These are phyloP conservation scores for Sanghuangporus weigelae DNA, from an alignment of 1,284 basidiomycete species.

Conservation along the genomic window DNA sequence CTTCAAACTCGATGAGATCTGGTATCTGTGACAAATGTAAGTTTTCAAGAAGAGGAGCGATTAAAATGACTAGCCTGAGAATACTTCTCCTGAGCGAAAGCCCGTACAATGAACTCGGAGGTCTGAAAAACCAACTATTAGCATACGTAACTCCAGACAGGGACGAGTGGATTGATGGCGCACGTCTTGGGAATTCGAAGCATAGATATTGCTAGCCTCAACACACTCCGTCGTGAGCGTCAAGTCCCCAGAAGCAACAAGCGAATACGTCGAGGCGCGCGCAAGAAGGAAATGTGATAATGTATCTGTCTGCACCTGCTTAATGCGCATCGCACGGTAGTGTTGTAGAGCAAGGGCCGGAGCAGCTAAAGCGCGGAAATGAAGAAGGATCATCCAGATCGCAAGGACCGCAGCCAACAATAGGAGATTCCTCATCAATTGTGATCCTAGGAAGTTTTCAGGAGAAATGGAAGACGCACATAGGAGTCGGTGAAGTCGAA, in stretches of 20 bases:
- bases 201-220: constrained; percentile 73
- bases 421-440: neutral
- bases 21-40: constrained; percentile 49
- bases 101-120: constrained; percentile 70
- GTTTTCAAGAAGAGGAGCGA: neutral
- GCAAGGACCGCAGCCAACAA: neutral
- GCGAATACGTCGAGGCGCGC: constrained; percentile 73
- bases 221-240: constrained; percentile 67
- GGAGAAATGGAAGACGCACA: constrained; percentile 40
- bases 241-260: constrained; percentile 65
- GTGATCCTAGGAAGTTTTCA: too few relatives aligned
- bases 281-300: constrained; percentile 76
- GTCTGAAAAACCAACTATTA: constrained; percentile 42
- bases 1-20: constrained; percentile 75
- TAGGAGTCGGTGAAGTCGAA: constrained; percentile 74
- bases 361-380: constrained; percentile 43
- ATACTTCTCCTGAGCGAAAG: constrained; percentile 74
- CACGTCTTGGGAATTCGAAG: constrained; percentile 72
- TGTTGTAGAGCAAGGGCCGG: constrained; percentile 68
- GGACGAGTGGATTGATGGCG: constrained; percentile 8
- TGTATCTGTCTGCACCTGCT: constrained; percentile 82
- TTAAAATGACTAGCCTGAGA: constrained; percentile 48
- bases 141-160: neutral
- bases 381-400: neutral
- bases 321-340: constrained; percentile 69